Conservation (phyloP, 306 rosid species). For the Herpetospermum pedunculosum region DNA sequence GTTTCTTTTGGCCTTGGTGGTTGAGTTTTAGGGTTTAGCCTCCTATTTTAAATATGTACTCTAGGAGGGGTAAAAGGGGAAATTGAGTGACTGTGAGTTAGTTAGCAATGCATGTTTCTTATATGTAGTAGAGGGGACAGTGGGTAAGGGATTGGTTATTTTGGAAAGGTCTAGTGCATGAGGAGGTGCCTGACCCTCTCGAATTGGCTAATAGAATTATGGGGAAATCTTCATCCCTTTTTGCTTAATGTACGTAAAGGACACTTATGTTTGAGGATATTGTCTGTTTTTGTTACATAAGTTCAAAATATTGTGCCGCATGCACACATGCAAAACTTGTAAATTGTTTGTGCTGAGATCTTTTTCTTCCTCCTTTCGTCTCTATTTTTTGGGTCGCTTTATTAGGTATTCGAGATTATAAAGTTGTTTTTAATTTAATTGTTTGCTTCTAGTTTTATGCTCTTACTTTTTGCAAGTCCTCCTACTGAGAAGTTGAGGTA, state of each 20-base stretch:
- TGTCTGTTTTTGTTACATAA: not conserved
- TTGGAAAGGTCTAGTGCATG: not conserved
- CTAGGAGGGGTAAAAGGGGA: not conserved
- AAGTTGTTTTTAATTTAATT: not conserved
- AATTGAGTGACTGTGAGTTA: not conserved
- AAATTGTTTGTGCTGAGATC: not conserved
- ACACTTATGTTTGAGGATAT: not conserved
- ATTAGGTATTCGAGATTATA: not conserved
- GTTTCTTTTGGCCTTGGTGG: not conserved
- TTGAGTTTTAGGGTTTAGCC: not conserved
- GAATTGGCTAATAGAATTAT: not conserved
- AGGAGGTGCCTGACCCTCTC: not conserved
- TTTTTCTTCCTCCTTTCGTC: not conserved
- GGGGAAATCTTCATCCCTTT: not conserved
- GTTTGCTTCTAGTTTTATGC: not conserved
- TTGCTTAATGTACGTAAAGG: not conserved
- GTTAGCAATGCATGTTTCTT: not conserved
- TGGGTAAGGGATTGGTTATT: not conserved
- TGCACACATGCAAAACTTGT: not conserved
- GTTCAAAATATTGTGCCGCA: not conserved
- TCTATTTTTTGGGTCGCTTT: not conserved
- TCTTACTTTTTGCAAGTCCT: not conserved
- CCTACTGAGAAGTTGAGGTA: not conserved
- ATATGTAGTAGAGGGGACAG: not conserved
- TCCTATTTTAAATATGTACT: not conserved